Evolutionary conservation across 73 alveolate genomes (phyloP).

Genomic region (Symbiodinium natans): DNA sequence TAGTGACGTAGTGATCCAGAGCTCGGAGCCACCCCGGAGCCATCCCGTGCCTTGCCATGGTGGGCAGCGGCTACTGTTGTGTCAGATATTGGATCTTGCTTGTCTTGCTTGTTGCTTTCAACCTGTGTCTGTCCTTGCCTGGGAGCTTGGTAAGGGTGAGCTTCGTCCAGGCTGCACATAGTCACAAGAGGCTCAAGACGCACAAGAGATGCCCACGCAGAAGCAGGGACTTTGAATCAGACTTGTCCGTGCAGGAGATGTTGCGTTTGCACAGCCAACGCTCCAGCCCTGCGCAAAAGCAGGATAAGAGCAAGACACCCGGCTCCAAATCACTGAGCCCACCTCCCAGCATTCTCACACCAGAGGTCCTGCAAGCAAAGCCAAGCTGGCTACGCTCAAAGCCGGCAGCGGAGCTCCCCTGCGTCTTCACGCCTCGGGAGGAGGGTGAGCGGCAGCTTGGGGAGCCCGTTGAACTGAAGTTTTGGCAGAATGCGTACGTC

Average conservation of each 20-base stretch:
- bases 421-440: conserved; percentile 57
- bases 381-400: conserved; percentile 2
- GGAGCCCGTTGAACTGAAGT: conserved; percentile 13
- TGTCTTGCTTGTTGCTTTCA: too few species aligned
- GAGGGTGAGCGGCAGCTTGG: conserved; percentile 48
- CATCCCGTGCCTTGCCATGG: too few species aligned
- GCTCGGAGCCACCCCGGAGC: too few species aligned
- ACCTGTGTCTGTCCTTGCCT: too few species aligned
- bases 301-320: not conserved
- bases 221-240: conserved; percentile 44
- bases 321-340: not conserved
- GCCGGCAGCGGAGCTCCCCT: conserved; percentile 32
- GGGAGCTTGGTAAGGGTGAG: too few species aligned
- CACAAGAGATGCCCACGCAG: too few species aligned
- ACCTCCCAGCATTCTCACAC: conserved; percentile 18
- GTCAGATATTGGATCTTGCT: too few species aligned
- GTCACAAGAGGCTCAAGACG: too few species aligned
- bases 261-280: conserved; percentile 20
- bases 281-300: not conserved
- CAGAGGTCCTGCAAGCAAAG: conserved; percentile 25
- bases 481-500: conserved; percentile 32
- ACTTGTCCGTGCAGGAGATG: conserved; percentile 56
- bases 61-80: too few species aligned
- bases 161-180: too few species aligned
- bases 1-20: too few species aligned